These are phyloP conservation scores for Colletotrichum cuscutae DNA, from an alignment of 2,329 filamentous ascomycete species.

Conservation along the genomic window DNA sequence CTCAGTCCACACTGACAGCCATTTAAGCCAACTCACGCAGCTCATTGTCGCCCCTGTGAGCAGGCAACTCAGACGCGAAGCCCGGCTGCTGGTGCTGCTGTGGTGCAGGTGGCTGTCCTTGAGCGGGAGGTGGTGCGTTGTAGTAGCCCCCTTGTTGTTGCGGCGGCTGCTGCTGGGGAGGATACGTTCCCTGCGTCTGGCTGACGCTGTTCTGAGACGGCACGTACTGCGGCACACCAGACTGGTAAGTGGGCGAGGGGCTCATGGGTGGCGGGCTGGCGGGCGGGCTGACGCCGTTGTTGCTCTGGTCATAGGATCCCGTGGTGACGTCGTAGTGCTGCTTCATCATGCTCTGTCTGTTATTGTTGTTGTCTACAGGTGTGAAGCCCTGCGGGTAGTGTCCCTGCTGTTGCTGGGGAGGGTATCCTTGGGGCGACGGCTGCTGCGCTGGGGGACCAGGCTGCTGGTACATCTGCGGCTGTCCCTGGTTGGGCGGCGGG, in stretches of 20 bases:
- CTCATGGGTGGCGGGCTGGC: slow-evolving; percentile 38
- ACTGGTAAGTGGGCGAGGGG: slow-evolving; percentile 29
- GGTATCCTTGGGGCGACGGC: slow-evolving; percentile 34
- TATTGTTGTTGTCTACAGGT: slow-evolving; percentile 33
- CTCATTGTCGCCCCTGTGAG: slow-evolving; percentile 43
- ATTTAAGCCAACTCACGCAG: slow-evolving; percentile 44
- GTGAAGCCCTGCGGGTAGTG: slow-evolving; percentile 27
- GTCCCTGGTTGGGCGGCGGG: slow-evolving; percentile 14
- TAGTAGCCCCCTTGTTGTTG: slow-evolving; percentile 10
- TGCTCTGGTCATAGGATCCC: slow-evolving; percentile 31
- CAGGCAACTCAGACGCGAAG: slow-evolving; percentile 42
- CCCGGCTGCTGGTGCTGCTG: slow-evolving; percentile 23
- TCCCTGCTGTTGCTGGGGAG: not conserved
- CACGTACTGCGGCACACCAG: slow-evolving; percentile 18
- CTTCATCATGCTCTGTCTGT: slow-evolving; percentile 38
- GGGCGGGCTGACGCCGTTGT: slow-evolving; percentile 33
- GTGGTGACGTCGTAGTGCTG: slow-evolving; percentile 30
- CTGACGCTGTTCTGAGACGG: slow-evolving; percentile 1
- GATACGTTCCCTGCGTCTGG: slow-evolving; percentile 9
- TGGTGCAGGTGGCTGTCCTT: slow-evolving; percentile 2
- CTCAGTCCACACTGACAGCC: not conserved
- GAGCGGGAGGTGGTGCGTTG: not conserved
- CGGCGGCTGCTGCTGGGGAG: slow-evolving; percentile 7
- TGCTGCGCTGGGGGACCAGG: slow-evolving; percentile 35
- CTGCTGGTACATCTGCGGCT: slow-evolving; percentile 32